A percentile compares a stretch with the other conserved stretches of the same genome.
phyloP scores from a whole-genome alignment of 352 stramenopile species.

The Globisporangium orthogonon region DNA sequence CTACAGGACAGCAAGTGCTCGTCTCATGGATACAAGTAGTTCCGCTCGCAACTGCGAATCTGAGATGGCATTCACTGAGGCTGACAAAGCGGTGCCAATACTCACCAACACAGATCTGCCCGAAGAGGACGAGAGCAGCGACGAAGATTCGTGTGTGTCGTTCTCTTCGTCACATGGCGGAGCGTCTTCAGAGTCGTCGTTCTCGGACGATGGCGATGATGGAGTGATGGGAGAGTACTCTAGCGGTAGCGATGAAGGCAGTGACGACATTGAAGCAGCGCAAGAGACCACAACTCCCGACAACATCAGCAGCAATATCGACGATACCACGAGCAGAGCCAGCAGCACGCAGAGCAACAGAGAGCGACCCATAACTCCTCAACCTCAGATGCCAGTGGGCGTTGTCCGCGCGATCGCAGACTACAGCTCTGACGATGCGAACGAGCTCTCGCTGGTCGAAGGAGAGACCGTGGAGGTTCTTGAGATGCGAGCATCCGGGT shows the following conservation, averaged over 20 bases:
- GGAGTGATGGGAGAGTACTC: not conserved
- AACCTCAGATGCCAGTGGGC: conserved; percentile 2
- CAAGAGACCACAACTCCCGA: not conserved
- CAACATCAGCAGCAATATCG: not conserved
- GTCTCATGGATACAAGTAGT: not conserved
- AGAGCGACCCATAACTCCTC: not conserved
- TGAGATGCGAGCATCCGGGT: conserved; percentile 34
- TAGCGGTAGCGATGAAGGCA: not conserved
- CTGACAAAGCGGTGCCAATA: not conserved
- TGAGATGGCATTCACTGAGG: not conserved
- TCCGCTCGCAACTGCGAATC: not conserved
- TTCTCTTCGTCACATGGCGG: conserved; percentile 7
- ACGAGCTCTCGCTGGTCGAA: conserved; percentile 23
- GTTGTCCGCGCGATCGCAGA: conserved; percentile 27
- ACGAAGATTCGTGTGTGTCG: conserved; percentile 7
- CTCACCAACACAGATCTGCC: not conserved
- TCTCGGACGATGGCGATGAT: conserved; percentile 5
- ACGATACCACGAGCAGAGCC: not conserved
- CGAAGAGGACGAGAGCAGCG: conserved; percentile 2
- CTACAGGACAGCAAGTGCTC: not conserved
- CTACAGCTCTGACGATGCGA: conserved; percentile 21
- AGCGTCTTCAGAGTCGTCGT: not conserved
- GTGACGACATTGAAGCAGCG: not conserved
- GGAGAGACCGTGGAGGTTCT: conserved; percentile 24
- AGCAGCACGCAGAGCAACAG: not conserved